Percentiles rank a stretch among this genome's conserved stretches.
Evolutionary conservation across 192 early-diverging fungal genomes (phyloP).

Genomic region (Coemansia sp.): DNA sequence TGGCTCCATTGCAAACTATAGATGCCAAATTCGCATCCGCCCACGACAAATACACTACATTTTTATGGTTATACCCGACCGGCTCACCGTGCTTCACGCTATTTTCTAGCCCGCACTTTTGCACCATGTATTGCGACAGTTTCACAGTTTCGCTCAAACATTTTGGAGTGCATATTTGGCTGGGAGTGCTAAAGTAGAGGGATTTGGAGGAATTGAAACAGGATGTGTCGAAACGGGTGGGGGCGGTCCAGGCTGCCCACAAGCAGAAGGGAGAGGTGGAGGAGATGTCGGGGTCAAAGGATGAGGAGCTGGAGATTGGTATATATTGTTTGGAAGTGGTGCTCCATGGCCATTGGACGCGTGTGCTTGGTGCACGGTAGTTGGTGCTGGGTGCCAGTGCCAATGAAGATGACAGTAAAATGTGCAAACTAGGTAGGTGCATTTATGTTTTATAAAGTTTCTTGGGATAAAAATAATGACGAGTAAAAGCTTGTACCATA

Average conservation of each 20-base stretch:
- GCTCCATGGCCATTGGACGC: conserved; percentile 45
- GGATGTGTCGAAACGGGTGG: conserved; percentile 24
- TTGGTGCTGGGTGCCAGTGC: neutral
- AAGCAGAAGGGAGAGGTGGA: conserved; percentile 27
- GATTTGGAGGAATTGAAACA: conserved; percentile 32
- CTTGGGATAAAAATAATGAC: neutral
- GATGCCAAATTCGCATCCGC: conserved; percentile 24
- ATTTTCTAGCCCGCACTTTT: conserved; percentile 24
- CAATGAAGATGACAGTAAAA: neutral
- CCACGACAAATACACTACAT: conserved; percentile 48
- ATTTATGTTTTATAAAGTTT: neutral
- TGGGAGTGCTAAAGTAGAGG: conserved; percentile 43
- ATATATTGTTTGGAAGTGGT: conserved; percentile 25
- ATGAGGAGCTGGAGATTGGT: conserved; percentile 16
- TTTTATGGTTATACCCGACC: conserved; percentile 45
- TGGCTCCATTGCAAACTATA: conserved; percentile 32
- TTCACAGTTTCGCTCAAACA: conserved; percentile 40
- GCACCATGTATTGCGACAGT: conserved; percentile 33
- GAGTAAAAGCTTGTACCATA: too few relatives aligned
- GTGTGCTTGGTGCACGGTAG: neutral
- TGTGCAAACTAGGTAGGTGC: neutral
- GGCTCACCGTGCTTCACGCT: conserved; percentile 17
- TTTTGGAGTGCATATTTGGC: conserved; percentile 28
- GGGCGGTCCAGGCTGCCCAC: conserved; percentile 16
- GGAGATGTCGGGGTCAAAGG: conserved; percentile 35